These are phyloP conservation scores for Lichtheimia corymbifera DNA, from an alignment of 371 early-diverging fungal genomes.

Conservation along the genomic window DNA sequence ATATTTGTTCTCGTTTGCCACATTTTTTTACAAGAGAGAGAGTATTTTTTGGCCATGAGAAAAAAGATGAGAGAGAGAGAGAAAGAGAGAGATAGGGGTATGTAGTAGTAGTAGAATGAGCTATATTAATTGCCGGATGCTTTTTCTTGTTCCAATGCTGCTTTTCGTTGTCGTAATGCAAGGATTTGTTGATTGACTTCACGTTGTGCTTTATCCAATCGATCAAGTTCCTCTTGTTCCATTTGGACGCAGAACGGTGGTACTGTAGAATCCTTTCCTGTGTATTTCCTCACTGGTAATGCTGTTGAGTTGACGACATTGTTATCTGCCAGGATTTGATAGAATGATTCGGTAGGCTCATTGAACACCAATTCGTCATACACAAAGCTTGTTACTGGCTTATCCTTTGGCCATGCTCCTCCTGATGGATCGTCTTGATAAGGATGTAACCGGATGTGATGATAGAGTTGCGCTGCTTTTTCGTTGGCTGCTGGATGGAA, in stretches of 20 bases:
- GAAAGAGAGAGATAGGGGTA: background rate
- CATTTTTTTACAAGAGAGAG: too few relatives aligned
- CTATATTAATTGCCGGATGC: background rate
- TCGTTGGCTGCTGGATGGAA: conserved; percentile 79
- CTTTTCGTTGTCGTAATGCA: conserved; percentile 52
- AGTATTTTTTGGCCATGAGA: background rate
- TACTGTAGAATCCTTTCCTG: conserved; percentile 27
- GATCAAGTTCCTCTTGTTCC: conserved; percentile 68
- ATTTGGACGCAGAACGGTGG: conserved; percentile 60
- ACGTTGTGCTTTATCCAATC: conserved; percentile 57
- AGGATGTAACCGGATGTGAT: conserved; percentile 83
- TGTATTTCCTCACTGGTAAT: conserved; percentile 38
- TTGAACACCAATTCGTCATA: conserved; percentile 90
- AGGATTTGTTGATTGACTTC: conserved; percentile 65
- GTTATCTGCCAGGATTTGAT: conserved; percentile 64
- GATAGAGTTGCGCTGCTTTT: conserved; percentile 81
- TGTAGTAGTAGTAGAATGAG: background rate
- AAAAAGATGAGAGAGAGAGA: background rate
- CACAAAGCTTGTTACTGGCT: conserved; percentile 72
- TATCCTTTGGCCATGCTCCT: conserved; percentile 72
- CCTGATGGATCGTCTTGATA: conserved; percentile 69
- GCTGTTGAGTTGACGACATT: conserved; percentile 35
- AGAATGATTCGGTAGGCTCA: conserved; percentile 85
- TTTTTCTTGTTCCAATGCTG: conserved; percentile 48
- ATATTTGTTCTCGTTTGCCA: background rate